These are phyloP conservation scores for Tulasnella sp. DNA, from an alignment of 768 basidiomycete genomes.

Conservation along the genomic window DNA sequence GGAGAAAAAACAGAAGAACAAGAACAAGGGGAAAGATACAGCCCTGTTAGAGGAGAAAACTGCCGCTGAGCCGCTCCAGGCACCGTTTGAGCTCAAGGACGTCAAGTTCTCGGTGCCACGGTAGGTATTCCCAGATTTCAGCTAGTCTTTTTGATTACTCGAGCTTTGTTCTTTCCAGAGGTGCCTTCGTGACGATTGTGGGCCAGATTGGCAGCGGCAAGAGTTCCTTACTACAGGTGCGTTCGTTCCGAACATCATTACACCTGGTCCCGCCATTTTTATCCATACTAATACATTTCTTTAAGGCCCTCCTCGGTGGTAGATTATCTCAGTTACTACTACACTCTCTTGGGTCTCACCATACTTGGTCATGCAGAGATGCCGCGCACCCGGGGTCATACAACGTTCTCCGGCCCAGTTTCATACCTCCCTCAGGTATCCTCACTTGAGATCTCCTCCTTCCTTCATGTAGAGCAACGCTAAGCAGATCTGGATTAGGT, in stretches of 20 bases:
- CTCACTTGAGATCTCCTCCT: slow-evolving; percentile 46
- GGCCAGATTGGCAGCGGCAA: slow-evolving; percentile 68
- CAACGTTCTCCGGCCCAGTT: slow-evolving; percentile 42
- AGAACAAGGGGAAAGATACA: slow-evolving; percentile 19
- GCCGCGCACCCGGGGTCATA: slow-evolving; percentile 45
- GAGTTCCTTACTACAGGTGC: slow-evolving; percentile 20
- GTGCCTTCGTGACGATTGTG: slow-evolving; percentile 60
- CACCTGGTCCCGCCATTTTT: slow-evolving; percentile 28
- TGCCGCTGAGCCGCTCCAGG: slow-evolving; percentile 27
- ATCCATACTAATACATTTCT: slow-evolving; percentile 21
- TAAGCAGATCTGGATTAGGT: background rate
- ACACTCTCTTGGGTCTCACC: background rate
- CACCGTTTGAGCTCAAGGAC: slow-evolving; percentile 52
- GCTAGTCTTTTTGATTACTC: background rate
- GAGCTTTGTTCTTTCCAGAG: slow-evolving; percentile 29
- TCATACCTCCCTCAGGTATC: slow-evolving; percentile 51
- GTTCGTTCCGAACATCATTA: slow-evolving; percentile 9
- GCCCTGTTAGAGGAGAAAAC: slow-evolving; percentile 7
- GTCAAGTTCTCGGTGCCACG: slow-evolving; percentile 54
- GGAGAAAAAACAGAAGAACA: slow-evolving; percentile 22
- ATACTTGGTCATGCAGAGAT: slow-evolving; percentile 51
- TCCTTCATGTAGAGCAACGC: no score
- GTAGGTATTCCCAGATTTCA: background rate
- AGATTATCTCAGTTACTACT: no score
- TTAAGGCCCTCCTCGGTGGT: no score